phyloP scores from a whole-genome alignment of 129 eudicot species.

The Scalesia atractyloides region DNA sequence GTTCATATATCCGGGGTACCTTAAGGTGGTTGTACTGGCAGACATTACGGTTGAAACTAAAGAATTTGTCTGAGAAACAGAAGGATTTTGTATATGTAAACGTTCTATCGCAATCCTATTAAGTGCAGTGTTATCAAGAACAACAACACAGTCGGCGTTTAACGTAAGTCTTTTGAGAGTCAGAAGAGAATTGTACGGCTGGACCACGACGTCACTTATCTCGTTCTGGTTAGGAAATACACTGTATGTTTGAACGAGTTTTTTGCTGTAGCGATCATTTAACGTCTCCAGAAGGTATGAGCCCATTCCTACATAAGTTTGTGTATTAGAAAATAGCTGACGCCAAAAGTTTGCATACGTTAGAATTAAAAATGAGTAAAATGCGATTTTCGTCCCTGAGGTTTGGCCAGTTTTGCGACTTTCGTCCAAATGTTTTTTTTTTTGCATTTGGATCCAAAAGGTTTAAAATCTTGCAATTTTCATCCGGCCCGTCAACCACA shows the following conservation, averaged over 20 bases:
- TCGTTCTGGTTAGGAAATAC: conserved; percentile 93
- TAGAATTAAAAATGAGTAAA: background rate
- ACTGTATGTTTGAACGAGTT: conserved; percentile 95
- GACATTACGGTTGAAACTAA: conserved; percentile 96
- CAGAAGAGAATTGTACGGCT: conserved; percentile 94
- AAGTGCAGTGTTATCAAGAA: conserved; percentile 97
- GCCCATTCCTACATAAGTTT: conserved; percentile 43
- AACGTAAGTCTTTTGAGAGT: conserved; percentile 90
- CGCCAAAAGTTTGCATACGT: background rate
- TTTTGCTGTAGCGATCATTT: conserved; percentile 97
- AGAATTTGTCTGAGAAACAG: conserved; percentile 93
- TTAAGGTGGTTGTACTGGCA: conserved; percentile 92
- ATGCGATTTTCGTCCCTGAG: too few relatives aligned
- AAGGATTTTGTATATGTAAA: conserved; percentile 80
- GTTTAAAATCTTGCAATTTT: too few relatives aligned
- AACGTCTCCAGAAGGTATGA: conserved; percentile 85
- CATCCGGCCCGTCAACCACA: too few relatives aligned
- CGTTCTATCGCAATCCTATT: conserved; percentile 95
- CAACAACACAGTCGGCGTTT: conserved; percentile 98
- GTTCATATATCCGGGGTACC: conserved; percentile 98
- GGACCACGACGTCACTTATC: conserved; percentile 96
- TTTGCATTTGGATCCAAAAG: too few relatives aligned
- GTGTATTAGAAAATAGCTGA: background rate
- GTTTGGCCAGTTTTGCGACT: too few relatives aligned
- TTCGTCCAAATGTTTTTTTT: too few relatives aligned